phyloP scores from a whole-genome alignment of 2,329 filamentous ascomycete species.

The Diaporthe citrichinensis region DNA sequence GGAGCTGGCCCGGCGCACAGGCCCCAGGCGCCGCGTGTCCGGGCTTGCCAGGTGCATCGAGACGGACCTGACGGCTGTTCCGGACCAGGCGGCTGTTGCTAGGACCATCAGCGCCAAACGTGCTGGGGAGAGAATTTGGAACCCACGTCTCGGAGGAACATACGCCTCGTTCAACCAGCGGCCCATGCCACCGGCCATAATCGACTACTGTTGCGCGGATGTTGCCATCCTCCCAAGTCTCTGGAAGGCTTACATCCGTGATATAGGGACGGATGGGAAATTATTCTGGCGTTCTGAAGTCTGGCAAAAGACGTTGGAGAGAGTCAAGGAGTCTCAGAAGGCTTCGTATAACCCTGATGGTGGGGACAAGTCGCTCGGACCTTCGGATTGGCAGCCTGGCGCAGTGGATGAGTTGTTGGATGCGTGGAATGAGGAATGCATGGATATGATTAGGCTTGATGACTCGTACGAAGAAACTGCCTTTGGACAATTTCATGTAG shows the following conservation, averaged over 20 bases:
- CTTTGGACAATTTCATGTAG: neutral
- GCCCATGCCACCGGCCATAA: neutral
- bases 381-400: neutral
- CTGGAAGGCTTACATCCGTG: neutral
- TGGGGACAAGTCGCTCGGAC: neutral
- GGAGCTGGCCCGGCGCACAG: constrained; percentile 58
- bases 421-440: neutral
- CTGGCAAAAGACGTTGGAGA: neutral
- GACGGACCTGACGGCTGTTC: constrained; percentile 41
- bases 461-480: neutral
- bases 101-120: neutral
- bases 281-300: neutral
- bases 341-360: neutral
- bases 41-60: constrained; percentile 52
- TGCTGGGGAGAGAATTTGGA: neutral
- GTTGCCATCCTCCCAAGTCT: constrained; percentile 9
- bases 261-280: neutral
- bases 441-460: neutral
- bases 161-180: constrained; percentile 1
- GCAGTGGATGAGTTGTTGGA: neutral
- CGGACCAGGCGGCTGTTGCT: neutral
- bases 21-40: constrained; percentile 40
- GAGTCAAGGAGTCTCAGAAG: neutral
- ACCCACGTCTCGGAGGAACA: neutral
- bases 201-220: constrained; percentile 4